Conservation (phyloP, 164 flowering plant genomes). For the Cinnamomum micranthum region DNA sequence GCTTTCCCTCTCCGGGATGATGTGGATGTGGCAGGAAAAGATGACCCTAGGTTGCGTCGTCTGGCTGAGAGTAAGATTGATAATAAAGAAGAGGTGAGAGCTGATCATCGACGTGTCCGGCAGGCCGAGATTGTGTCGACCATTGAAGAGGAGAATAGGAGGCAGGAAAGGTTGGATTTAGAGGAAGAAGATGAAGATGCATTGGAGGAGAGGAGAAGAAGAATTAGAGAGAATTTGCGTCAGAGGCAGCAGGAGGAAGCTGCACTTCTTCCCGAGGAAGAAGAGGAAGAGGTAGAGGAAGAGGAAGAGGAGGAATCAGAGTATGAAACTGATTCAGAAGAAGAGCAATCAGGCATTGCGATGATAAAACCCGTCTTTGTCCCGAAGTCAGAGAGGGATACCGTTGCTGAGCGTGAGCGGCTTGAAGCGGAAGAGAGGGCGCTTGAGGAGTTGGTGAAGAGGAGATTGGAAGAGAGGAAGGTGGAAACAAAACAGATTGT, state of each 20-base stretch:
- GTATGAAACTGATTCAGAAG: conserved; percentile 93
- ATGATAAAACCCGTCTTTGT: conserved; percentile 88
- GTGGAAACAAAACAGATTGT: conserved; percentile 69
- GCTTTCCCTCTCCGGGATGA: conserved; percentile 63
- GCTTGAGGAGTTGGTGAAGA: conserved; percentile 57
- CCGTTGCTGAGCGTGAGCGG: conserved; percentile 80
- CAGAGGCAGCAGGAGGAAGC: conserved; percentile 52
- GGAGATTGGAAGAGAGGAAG: conserved; percentile 61
- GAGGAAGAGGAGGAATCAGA: conserved; percentile 82
- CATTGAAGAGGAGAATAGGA: conserved; percentile 62
- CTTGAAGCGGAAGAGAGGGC: conserved; percentile 75
- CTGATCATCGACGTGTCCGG: conserved; percentile 74
- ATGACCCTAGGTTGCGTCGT: conserved; percentile 84
- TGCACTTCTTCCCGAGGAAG: conserved; percentile 38
- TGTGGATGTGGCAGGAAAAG: conserved; percentile 30
- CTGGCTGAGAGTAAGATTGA: conserved; percentile 67
- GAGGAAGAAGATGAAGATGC: conserved; percentile 87
- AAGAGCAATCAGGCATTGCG: conserved; percentile 54
- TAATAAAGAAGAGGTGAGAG: conserved; percentile 71
- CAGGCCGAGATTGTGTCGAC: conserved; percentile 93
- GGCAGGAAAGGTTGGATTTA: conserved; percentile 53
- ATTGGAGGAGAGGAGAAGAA: conserved; percentile 65
- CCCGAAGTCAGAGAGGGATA: conserved; percentile 79
- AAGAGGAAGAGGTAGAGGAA: conserved; percentile 60
- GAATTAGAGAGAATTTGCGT: conserved; percentile 57